Percentiles rank a stretch among this genome's conserved stretches.
Conservation (phyloP, 225 moss, liverwort and hornwort genomes). For the Marchantia paleacea region DNA sequence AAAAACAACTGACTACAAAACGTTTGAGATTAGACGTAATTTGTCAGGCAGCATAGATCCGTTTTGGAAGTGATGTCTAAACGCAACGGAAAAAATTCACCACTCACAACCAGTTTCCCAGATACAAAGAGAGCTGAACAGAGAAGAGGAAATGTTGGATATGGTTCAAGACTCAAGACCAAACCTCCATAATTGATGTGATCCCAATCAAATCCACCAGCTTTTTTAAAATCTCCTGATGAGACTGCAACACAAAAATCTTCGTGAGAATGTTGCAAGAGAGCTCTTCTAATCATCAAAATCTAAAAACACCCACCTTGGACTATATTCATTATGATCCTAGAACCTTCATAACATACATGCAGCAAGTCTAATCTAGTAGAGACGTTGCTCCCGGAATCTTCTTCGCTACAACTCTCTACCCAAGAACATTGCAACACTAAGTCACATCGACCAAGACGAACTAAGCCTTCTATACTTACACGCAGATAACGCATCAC, state of each 20-base stretch:
- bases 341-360: background rate
- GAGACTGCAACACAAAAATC: slow-evolving; percentile 48
- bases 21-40: too few relatives aligned
- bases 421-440: background rate
- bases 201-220: slow-evolving; percentile 96
- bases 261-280: background rate
- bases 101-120: too few relatives aligned
- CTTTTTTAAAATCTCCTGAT: slow-evolving; percentile 95
- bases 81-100: too few relatives aligned
- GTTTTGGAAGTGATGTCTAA: too few relatives aligned
- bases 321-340: background rate
- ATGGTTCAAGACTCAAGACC: background rate
- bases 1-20: too few relatives aligned
- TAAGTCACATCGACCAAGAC: background rate
- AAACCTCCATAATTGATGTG: slow-evolving; percentile 96
- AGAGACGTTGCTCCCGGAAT: background rate
- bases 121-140: too few relatives aligned
- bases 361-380: background rate
- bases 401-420: background rate
- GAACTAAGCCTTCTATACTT: slow-evolving; percentile 23
- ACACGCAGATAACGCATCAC: slow-evolving; percentile 94
- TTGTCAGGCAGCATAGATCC: too few relatives aligned
- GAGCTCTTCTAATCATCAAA: background rate
- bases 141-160: too few relatives aligned
- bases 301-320: background rate